Conservation (phyloP, 441 rosid genomes). For the Breynia disticha region DNA sequence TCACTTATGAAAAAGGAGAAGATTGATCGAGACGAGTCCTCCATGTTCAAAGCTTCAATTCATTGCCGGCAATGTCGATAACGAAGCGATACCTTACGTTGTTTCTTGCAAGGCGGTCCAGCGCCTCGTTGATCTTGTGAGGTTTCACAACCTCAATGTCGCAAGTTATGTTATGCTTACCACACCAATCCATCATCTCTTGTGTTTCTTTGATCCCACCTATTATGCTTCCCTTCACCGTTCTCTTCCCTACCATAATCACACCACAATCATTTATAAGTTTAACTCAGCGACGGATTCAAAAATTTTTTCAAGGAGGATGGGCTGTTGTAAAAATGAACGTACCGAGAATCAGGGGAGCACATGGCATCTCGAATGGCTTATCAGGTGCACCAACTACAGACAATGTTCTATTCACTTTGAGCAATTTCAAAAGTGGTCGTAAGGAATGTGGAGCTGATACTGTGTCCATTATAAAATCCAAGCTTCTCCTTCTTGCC, state of each 20-base stretch:
- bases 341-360: slow-evolving; percentile 62
- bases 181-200: slow-evolving; percentile 74
- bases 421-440: slow-evolving; percentile 54
- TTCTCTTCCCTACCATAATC: slow-evolving; percentile 41
- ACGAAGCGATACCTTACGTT: slow-evolving; percentile 81
- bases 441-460: slow-evolving; percentile 59
- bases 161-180: slow-evolving; percentile 46
- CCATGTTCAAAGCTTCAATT: neutral
- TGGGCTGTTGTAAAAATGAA: too few species aligned
- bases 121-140: slow-evolving; percentile 44
- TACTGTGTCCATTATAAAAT: slow-evolving; percentile 60
- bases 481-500: slow-evolving; percentile 45
- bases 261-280: neutral
- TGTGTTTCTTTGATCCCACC: slow-evolving; percentile 64
- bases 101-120: slow-evolving; percentile 53
- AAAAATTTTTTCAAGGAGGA: too few species aligned
- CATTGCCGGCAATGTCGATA: slow-evolving; percentile 47
- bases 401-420: slow-evolving; percentile 50
- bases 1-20: too few species aligned
- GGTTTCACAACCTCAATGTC: slow-evolving; percentile 52
- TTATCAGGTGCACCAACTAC: slow-evolving; percentile 49
- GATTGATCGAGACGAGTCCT: too few species aligned
- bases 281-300: neutral
- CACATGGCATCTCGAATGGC: slow-evolving; percentile 57
- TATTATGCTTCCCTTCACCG: slow-evolving; percentile 55